Conservation (phyloP, 768 basidiomycete genomes). For the Leccinum subgranulosum region DNA sequence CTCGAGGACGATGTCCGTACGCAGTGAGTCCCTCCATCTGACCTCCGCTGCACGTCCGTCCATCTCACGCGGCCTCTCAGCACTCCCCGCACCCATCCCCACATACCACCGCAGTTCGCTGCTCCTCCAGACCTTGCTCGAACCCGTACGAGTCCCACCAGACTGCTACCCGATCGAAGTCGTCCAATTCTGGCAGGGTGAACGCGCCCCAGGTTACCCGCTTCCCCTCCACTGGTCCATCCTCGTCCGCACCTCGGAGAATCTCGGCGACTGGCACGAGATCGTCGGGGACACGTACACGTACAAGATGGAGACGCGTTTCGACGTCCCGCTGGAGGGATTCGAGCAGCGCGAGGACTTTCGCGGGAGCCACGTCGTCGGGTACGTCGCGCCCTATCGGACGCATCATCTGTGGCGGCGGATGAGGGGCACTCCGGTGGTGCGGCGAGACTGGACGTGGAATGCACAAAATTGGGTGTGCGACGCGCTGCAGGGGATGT, state of each 20-base stretch:
- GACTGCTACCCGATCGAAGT: conserved; percentile 23
- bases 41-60: not conserved
- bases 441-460: conserved; percentile 17
- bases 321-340: conserved; percentile 6
- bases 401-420: conserved; percentile 13
- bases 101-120: not conserved
- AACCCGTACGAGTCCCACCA: conserved; percentile 16
- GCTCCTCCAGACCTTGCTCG: conserved; percentile 10
- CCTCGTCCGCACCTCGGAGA: conserved; percentile 21
- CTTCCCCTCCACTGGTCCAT: conserved; percentile 31
- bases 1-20: not conserved
- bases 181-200: conserved; percentile 32
- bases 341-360: conserved; percentile 11
- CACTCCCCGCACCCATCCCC: not conserved
- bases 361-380: conserved; percentile 27
- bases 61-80: not conserved
- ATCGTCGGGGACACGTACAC: conserved; percentile 26
- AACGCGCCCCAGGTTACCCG: conserved; percentile 6
- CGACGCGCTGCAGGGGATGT: conserved; percentile 20
- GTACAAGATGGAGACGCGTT: conserved; percentile 3
- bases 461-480: conserved; percentile 30
- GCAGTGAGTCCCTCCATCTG: not conserved
- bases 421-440: conserved; percentile 17
- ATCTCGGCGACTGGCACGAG: conserved; percentile 25
- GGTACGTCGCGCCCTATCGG: conserved; percentile 16